A percentile compares a stretch with the other conserved stretches of the same genome.
Conservation (phyloP, 495 filamentous ascomycete species). For the Zalerion maritima region DNA sequence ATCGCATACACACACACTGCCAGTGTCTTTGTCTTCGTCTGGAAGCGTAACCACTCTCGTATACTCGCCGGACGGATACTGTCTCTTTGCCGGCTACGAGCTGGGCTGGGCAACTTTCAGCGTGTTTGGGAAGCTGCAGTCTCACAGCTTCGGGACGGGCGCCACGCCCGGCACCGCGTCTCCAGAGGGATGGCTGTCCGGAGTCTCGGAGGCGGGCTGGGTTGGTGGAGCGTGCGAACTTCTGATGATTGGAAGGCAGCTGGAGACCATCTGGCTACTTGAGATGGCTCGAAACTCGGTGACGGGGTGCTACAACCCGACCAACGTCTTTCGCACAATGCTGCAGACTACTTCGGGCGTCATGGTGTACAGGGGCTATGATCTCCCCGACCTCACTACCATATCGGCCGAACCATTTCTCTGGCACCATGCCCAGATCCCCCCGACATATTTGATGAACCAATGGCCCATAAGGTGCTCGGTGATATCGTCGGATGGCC, state of each 20-base stretch:
- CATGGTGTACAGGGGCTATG: conserved; percentile 86
- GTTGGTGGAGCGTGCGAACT: conserved; percentile 77
- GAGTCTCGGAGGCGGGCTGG: conserved; percentile 66
- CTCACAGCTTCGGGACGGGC: conserved; percentile 65
- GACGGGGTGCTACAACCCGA: conserved; percentile 75
- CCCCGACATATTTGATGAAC: conserved; percentile 64
- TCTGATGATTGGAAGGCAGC: conserved; percentile 49
- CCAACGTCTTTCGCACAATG: conserved; percentile 79
- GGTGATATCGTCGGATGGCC: conserved; percentile 76
- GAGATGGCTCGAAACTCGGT: conserved; percentile 88
- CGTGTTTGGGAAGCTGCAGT: conserved; percentile 82
- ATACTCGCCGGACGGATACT: conserved; percentile 95
- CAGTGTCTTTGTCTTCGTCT: conserved; percentile 46
- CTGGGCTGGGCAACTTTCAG: conserved; percentile 94
- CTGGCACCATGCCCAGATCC: conserved; percentile 86
- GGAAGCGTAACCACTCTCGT: conserved; percentile 58
- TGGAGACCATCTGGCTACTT: conserved; percentile 70
- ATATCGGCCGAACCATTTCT: conserved; percentile 85
- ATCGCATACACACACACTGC: conserved; percentile 62
- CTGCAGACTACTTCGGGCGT: conserved; percentile 73
- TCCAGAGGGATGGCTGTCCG: conserved; percentile 64
- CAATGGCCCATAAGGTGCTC: conserved; percentile 86
- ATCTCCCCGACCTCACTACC: conserved; percentile 73
- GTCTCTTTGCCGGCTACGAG: conserved; percentile 85
- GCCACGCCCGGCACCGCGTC: conserved; percentile 35